Percentiles rank a stretch among this genome's conserved stretches.
These are phyloP conservation scores for Mortierella sp. DNA, from an alignment of 371 early-diverging fungal species.

Conservation along the genomic window DNA sequence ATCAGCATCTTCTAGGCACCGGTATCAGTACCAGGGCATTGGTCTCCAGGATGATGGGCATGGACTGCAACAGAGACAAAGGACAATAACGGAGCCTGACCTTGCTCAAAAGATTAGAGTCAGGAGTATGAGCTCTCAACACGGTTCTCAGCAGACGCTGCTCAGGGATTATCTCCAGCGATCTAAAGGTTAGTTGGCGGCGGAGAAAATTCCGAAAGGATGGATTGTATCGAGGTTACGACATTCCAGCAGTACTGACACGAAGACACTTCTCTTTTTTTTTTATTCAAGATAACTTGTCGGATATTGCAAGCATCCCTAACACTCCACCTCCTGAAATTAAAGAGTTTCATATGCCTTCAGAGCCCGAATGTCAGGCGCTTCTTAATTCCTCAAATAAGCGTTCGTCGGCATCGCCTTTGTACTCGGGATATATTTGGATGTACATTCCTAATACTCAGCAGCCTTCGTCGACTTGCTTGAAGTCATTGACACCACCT, in stretches of 20 bases:
- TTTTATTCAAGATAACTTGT: constrained; percentile 4
- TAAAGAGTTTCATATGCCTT: background rate
- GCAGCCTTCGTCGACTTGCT: background rate
- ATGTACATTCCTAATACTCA: constrained; percentile 35
- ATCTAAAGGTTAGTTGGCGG: constrained; percentile 25
- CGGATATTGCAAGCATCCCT: background rate
- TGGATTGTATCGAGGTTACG: background rate
- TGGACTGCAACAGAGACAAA: background rate
- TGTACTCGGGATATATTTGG: constrained; percentile 48
- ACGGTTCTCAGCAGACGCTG: constrained; percentile 9
- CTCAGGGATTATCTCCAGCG: constrained; percentile 9
- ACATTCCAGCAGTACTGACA: background rate
- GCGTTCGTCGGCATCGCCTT: constrained; percentile 13
- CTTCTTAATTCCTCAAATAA: constrained; percentile 13
- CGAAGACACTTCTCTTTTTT: too few relatives aligned
- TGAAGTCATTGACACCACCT: background rate
- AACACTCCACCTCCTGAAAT: background rate
- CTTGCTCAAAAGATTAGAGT: background rate
- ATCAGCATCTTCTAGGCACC: background rate
- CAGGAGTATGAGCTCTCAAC: constrained; percentile 14
- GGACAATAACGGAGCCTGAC: constrained; percentile 10
- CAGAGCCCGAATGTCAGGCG: constrained; percentile 13
- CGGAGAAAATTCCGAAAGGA: background rate
- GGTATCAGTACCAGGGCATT: background rate
- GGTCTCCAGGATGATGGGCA: background rate